These are phyloP conservation scores for Rhytidiadelphus loreus DNA, from an alignment of 225 moss, liverwort and hornwort species.

Conservation along the genomic window DNA sequence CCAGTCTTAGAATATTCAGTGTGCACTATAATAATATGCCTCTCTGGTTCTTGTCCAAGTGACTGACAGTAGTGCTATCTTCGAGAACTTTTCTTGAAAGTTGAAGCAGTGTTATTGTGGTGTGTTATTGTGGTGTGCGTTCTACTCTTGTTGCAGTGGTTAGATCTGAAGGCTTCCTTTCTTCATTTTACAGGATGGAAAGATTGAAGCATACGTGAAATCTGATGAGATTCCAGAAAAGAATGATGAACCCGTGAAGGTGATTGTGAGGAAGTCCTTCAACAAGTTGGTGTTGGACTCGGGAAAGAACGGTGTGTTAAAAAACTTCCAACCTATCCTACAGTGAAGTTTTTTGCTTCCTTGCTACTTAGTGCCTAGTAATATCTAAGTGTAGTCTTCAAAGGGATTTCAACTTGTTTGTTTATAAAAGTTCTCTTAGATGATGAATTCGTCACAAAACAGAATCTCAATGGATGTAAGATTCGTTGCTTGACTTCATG, in stretches of 20 bases:
- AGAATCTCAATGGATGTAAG: not conserved
- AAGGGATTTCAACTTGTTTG: not conserved
- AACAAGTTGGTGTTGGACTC: conserved; percentile 52
- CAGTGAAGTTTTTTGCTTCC: not conserved
- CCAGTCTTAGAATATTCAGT: not conserved
- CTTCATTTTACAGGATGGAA: conserved; percentile 49
- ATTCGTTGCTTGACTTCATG: not conserved
- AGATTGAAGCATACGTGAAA: conserved; percentile 59
- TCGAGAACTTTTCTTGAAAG: not conserved
- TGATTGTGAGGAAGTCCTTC: conserved; percentile 66
- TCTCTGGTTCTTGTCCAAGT: not conserved
- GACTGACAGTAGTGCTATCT: not conserved
- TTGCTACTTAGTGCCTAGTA: not conserved
- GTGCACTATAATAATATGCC: not conserved
- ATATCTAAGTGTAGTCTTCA: not conserved
- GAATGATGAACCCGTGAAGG: conserved; percentile 85
- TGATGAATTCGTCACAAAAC: not conserved
- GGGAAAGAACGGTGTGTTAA: conserved; percentile 57
- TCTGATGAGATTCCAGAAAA: conserved; percentile 74
- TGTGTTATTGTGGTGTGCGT: not conserved
- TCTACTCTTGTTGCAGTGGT: not conserved
- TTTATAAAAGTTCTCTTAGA: not conserved
- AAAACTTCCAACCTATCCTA: not conserved
- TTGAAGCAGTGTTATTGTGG: not conserved
- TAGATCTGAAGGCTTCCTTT: not conserved